These are phyloP conservation scores for Spergularia azorica DNA, from an alignment of 179 eudicot genomes.

Conservation along the genomic window DNA sequence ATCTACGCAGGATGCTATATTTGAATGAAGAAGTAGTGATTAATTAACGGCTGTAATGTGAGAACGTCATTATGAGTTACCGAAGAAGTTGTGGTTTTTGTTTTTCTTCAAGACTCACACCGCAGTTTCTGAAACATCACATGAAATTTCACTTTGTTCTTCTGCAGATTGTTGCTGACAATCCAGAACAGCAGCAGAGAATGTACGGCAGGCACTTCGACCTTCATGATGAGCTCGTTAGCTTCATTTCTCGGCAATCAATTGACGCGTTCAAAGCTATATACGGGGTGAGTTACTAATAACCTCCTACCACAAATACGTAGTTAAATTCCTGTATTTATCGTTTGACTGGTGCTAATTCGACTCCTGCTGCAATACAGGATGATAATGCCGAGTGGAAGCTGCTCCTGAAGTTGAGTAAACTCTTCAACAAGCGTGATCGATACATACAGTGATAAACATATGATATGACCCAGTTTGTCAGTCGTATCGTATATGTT, in stretches of 20 bases:
- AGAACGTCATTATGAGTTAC: too few species aligned
- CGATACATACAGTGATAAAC: background rate
- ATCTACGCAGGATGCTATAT: too few species aligned
- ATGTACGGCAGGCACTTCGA: conserved; percentile 93
- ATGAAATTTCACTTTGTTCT: background rate
- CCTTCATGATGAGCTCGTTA: conserved; percentile 86
- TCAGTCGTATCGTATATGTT: too few species aligned
- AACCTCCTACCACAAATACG: too few species aligned
- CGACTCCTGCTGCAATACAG: conserved; percentile 32
- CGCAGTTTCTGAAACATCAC: background rate
- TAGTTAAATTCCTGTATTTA: background rate
- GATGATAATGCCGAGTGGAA: conserved; percentile 70
- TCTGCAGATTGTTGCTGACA: conserved; percentile 68
- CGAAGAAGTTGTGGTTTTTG: background rate
- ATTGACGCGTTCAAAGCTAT: conserved; percentile 69
- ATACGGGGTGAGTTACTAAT: conserved; percentile 51
- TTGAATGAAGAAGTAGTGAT: too few species aligned
- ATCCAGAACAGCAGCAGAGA: conserved; percentile 83
- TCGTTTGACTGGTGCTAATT: conserved; percentile 1
- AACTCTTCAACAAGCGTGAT: conserved; percentile 62
- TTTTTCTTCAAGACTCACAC: background rate
- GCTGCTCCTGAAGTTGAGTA: conserved; percentile 63
- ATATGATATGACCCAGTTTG: background rate
- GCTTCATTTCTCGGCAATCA: conserved; percentile 76
- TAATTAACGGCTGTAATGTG: too few species aligned